Base-by-base conservation (phyloP, 2,329 filamentous ascomycete genomes). In the Hypoxylon sp. region DNA sequence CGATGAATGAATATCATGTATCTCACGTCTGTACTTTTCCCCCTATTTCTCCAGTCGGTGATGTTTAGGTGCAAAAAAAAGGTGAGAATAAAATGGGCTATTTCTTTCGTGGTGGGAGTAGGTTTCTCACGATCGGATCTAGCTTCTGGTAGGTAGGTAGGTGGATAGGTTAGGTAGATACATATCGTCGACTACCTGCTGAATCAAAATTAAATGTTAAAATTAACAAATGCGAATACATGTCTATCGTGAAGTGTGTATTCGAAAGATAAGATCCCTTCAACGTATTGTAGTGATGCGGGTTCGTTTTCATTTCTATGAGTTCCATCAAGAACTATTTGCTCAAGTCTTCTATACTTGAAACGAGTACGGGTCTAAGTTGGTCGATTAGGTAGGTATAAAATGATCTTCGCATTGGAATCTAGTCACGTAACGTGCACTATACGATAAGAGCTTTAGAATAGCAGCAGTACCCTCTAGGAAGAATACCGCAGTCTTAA, bases 141-240 rank as follows among this genome's bases (percentile, higher is more conserved):
- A 51, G 43, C 6, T 3, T 27, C 27, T 37, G 46, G 27, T 32
- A 19, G 39, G 47, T 41, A 54, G 30, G 29, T 48, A 43, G 51
- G 50, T 43, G 52, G 27, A n/a, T 53, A 61, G 48, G 14, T 6
- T 3, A 6, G 25, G 25, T 54, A 43, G 37, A 45, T 45, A 47
- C 12, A 47, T 47, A 12, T 47, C 45, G 19, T 46, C 23, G 12
- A 27, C 21, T 27, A 27, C 29, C 52, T 56, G 50, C 27, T 48
- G 51, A 14, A 51, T 43, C 32, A 19, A 37, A 55, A 61, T 30
- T 11, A 55, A 61, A 61, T 50, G 43, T 61, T 55, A 21, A 61
- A 61, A 9, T 54, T n/a, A 46, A n/a, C 5, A 19, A 46, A 21
- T 3, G 16, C 37, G 16, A 9, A 14, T 14, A 41, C 16, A 41